Base-by-base conservation (phyloP, 2,329 filamentous ascomycete genomes). In the Botryotinia globosa region DNA sequence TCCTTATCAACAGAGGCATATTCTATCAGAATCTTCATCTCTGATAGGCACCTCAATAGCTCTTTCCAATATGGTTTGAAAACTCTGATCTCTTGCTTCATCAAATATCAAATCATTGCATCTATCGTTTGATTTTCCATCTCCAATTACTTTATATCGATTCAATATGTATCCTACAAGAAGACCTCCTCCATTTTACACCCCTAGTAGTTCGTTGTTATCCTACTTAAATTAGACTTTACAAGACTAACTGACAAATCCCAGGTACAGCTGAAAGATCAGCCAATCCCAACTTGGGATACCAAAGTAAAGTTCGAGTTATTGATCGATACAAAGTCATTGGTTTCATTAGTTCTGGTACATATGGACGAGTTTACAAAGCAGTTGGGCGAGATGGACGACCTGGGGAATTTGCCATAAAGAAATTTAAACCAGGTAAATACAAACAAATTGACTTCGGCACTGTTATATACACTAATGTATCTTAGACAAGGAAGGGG, bases 311-410 rank as follows among this genome's bases (percentile, higher is more conserved):
- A 83, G 92, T 96, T 75, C 91, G 93, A 75, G 94, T 98, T 73
- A 91, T 92, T 74, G 95, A 98, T 82, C 92, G 92, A 77, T 99
- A 98, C 84, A 94, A 96, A 78, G 96, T 99, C 78, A 91, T 99
- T 72, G 96, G 96, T 61, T 99, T 99, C 85, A 99, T 99, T 79
- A 97, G 94, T 81, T 97, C 94, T 78, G 96, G 96, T 64, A 99
- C 96, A 25, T 99, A 99, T 88, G 96, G 96, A 51, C 91, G 96
- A 45, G 96, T 99, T 12, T 99, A 98, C 88, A 99, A 99, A 81
- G 96, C 96, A 29, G 86, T 94, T 61, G 90, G 93, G 78, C 90
- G 91, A 76, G 87, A 92, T 84, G 89, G 90, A 78, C 85, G 90
- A 81, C 84, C 89, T 69, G 92, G 93, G 75, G 94, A 97, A 80